Percentiles rank a stretch among this genome's conserved stretches.
Evolutionary conservation across 2,329 filamentous ascomycete species (phyloP).

Genomic region (Rhynchosporium graminicola): DNA sequence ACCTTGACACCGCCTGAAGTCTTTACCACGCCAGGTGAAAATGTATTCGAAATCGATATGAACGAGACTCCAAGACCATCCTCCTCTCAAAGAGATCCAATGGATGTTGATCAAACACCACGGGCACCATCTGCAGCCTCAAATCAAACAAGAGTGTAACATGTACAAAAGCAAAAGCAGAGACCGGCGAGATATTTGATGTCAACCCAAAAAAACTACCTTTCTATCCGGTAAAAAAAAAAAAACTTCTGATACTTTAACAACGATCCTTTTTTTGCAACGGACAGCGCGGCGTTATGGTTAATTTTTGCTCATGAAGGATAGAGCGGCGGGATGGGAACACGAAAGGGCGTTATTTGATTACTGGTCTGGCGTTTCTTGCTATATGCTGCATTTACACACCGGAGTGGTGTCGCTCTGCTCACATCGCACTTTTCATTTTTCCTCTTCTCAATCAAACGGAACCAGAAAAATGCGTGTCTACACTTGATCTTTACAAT

Average conservation of each 20-base stretch:
- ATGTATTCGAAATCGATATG: conserved; percentile 32
- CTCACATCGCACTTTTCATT: conserved; percentile 15
- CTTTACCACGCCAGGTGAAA: conserved; percentile 29
- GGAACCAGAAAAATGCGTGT: conserved; percentile 10
- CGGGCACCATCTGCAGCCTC: conserved; percentile 31
- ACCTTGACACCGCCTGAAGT: conserved; percentile 36
- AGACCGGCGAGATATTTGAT: neutral
- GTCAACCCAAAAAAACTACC: neutral
- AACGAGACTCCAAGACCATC: conserved; percentile 37
- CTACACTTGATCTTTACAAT: neutral
- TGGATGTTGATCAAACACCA: conserved; percentile 38
- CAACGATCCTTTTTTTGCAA: neutral
- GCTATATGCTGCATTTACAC: conserved; percentile 35
- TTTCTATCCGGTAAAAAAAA: neutral
- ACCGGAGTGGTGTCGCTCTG: conserved; percentile 17
- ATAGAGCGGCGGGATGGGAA: conserved; percentile 10
- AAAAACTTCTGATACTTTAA: neutral
- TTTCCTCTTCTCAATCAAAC: conserved; percentile 8
- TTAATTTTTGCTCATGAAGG: conserved; percentile 16
- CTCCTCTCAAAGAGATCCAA: conserved; percentile 24
- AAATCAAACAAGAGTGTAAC: conserved; percentile 24
- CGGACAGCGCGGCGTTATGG: conserved; percentile 23
- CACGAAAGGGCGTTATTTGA: conserved; percentile 25
- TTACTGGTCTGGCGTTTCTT: conserved; percentile 12
- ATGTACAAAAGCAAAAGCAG: neutral